Conservation (phyloP, 805 yeast species). For the Metschnikowia amazonensis region DNA sequence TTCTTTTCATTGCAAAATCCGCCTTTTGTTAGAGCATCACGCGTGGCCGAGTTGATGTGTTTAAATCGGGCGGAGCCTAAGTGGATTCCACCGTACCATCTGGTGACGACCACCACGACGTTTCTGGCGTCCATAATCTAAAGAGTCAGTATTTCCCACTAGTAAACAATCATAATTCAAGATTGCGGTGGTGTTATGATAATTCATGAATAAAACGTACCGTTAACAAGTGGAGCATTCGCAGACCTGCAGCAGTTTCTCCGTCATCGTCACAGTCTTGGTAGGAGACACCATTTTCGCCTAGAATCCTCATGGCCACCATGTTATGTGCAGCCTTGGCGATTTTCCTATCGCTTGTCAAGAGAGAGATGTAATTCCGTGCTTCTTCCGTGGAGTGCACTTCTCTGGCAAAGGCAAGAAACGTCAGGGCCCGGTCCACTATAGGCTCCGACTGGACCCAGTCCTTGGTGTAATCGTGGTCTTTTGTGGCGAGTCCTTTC, state of each 20-base stretch:
- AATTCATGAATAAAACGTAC: slow-evolving; percentile 29
- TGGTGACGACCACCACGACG: slow-evolving; percentile 76
- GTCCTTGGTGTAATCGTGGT: slow-evolving; percentile 51
- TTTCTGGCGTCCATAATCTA: slow-evolving; percentile 75
- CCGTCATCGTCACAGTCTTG: slow-evolving; percentile 98
- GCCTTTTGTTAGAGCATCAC: slow-evolving; percentile 75
- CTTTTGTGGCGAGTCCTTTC: background rate
- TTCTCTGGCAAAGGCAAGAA: slow-evolving; percentile 67
- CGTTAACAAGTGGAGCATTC: slow-evolving; percentile 73
- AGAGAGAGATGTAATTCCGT: slow-evolving; percentile 41
- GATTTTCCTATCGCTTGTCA: slow-evolving; percentile 65
- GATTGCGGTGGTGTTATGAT: background rate
- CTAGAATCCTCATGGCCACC: slow-evolving; percentile 77
- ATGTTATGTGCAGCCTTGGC: slow-evolving; percentile 73
- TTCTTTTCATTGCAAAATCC: slow-evolving; percentile 35
- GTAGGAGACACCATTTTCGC: slow-evolving; percentile 50
- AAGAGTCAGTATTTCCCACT: slow-evolving; percentile 23
- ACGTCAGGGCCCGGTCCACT: slow-evolving; percentile 79
- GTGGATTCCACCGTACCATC: slow-evolving; percentile 93
- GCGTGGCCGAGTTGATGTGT: slow-evolving; percentile 84
- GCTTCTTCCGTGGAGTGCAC: slow-evolving; percentile 72
- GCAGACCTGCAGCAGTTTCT: slow-evolving; percentile 91
- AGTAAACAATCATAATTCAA: background rate
- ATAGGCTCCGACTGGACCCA: slow-evolving; percentile 81
- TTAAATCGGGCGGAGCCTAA: slow-evolving; percentile 92